Evolutionary conservation across 441 rosid species (phyloP).

Genomic region (Isatis lusitanica): DNA sequence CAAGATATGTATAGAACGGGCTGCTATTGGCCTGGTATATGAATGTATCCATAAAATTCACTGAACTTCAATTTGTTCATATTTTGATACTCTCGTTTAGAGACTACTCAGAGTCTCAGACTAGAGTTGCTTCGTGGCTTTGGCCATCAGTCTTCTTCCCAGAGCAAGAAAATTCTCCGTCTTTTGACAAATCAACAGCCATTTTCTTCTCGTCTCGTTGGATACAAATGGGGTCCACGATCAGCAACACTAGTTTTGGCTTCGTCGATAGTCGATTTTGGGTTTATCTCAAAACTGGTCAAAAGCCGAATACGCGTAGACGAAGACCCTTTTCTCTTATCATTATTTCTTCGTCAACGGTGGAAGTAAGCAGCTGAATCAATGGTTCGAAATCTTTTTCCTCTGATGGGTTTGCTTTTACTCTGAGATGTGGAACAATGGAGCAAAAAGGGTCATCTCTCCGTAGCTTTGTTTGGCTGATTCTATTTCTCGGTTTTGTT

Average conservation of each 20-base stretch:
- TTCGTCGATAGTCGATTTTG: neutral
- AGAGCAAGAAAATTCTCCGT: neutral
- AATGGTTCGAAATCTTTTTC: neutral
- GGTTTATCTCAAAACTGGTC: conserved; percentile 3
- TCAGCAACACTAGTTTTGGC: neutral
- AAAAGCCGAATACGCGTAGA: conserved; percentile 16
- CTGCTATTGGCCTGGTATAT: too few species aligned
- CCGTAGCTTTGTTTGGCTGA: conserved; percentile 27
- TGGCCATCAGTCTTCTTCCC: neutral
- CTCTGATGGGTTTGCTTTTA: conserved; percentile 4
- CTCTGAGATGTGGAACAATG: conserved; percentile 16
- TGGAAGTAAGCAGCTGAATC: conserved; percentile 1
- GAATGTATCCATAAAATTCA: too few species aligned
- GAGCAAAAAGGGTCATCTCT: conserved; percentile 12
- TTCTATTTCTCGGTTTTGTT: conserved; percentile 37
- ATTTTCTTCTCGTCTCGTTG: neutral
- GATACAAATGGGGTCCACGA: conserved; percentile 9
- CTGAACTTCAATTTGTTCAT: too few species aligned
- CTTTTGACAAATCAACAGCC: neutral
- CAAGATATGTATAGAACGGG: too few species aligned
- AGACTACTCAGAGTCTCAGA: too few species aligned
- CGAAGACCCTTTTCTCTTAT: neutral
- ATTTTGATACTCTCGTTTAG: too few species aligned
- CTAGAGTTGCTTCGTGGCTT: neutral
- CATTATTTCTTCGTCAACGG: conserved; percentile 15